phyloP scores from a whole-genome alignment of 129 eudicot genomes.

The Sambucus nigra region DNA sequence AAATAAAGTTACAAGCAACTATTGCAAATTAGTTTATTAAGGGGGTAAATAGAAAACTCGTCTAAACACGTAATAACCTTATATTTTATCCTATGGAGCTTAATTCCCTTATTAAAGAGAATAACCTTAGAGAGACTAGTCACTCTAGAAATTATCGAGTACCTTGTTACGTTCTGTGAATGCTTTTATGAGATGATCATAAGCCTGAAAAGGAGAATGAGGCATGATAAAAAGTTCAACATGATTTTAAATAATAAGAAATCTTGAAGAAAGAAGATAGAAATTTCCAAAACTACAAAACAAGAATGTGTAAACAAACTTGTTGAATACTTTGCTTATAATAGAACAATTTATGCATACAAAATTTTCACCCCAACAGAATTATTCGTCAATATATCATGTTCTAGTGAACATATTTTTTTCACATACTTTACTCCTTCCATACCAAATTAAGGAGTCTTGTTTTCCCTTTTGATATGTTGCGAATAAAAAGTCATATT shows the following conservation, averaged over 20 bases:
- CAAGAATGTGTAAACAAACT: constrained; percentile 1
- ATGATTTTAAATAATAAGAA: constrained; percentile 5
- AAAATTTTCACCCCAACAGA: not conserved
- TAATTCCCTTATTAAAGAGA: too few species aligned
- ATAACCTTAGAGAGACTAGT: not conserved
- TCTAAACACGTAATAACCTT: too few species aligned
- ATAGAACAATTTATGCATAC: not conserved
- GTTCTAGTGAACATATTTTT: not conserved
- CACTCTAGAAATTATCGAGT: not conserved
- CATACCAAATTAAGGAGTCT: too few species aligned
- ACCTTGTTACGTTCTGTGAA: constrained; percentile 97
- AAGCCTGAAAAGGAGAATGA: constrained; percentile 52
- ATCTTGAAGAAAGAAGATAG: not conserved
- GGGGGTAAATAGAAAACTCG: too few species aligned
- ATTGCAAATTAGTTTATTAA: too few species aligned
- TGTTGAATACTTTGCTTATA: not conserved
- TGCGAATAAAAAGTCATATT: too few species aligned
- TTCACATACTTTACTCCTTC: not conserved
- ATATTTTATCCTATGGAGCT: too few species aligned
- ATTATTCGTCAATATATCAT: not conserved
- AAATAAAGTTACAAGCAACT: too few species aligned
- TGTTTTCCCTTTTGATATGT: too few species aligned
- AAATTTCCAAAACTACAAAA: not conserved
- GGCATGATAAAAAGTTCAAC: constrained; percentile 14
- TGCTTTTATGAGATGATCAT: constrained; percentile 90